Percentiles rank a stretch among this genome's conserved stretches.
phyloP scores from a whole-genome alignment of 192 early-diverging fungal species.

The Coemansia sp. region DNA sequence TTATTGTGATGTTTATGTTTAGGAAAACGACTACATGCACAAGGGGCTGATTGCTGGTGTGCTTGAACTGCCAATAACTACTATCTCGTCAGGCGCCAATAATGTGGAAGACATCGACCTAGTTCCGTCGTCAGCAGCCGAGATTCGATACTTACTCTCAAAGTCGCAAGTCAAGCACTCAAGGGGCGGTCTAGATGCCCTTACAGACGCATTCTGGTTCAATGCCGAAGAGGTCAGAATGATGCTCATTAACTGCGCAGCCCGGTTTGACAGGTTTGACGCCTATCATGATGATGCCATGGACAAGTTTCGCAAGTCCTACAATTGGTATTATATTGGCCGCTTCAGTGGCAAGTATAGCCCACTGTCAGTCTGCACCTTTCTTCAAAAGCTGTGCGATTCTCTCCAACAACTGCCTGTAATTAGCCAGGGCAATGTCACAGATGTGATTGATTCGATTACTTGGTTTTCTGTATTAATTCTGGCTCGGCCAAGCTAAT shows the following conservation, averaged over 20 bases:
- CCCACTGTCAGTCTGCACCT: background rate
- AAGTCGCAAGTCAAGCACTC: background rate
- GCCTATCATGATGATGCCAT: background rate
- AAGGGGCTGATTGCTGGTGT: slow-evolving; percentile 36
- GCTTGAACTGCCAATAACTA: slow-evolving; percentile 33
- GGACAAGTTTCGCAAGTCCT: background rate
- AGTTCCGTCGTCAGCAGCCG: background rate
- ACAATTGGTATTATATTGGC: background rate
- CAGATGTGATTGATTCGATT: background rate
- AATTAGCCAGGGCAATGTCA: background rate
- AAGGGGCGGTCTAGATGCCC: background rate
- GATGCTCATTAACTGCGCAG: background rate
- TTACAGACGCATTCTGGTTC: background rate
- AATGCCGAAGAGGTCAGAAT: background rate
- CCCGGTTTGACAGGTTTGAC: background rate
- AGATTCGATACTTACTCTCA: background rate
- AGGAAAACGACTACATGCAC: slow-evolving; percentile 9
- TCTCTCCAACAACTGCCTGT: background rate
- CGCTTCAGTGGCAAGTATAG: background rate
- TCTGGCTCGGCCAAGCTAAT: background rate
- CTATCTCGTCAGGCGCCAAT: background rate
- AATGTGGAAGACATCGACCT: background rate
- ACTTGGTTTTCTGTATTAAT: background rate
- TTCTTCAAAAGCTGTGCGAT: background rate
- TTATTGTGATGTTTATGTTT: background rate